phyloP scores from a whole-genome alignment of 306 rosid species.

The Lathyrus aphaca region DNA sequence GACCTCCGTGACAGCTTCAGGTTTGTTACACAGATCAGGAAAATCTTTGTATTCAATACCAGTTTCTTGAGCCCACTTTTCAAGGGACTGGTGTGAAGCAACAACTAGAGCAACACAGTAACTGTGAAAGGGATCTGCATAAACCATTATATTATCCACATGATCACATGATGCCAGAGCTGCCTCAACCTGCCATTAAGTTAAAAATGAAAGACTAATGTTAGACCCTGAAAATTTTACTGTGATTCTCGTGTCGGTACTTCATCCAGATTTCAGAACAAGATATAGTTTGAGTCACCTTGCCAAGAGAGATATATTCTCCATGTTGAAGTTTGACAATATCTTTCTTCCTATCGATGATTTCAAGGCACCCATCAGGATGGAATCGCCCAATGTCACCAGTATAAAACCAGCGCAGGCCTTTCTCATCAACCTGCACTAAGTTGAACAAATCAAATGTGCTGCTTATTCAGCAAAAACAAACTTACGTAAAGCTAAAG shows the following conservation, averaged over 20 bases:
- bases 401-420: slow-evolving; percentile 84
- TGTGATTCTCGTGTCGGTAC: not conserved
- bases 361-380: slow-evolving; percentile 91
- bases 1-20: slow-evolving; percentile 71
- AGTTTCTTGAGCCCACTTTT: slow-evolving; percentile 83
- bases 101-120: slow-evolving; percentile 77
- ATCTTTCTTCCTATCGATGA: slow-evolving; percentile 92
- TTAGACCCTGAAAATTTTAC: slow-evolving; percentile 36
- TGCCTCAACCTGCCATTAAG: slow-evolving; percentile 76
- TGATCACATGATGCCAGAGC: slow-evolving; percentile 61
- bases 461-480: slow-evolving; percentile 28
- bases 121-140: slow-evolving; percentile 83
- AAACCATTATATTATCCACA: slow-evolving; percentile 75
- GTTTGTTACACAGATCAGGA: slow-evolving; percentile 72
- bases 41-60: slow-evolving; percentile 60
- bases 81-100: slow-evolving; percentile 56
- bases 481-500: slow-evolving; percentile 14
- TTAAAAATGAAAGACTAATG: slow-evolving; percentile 18
- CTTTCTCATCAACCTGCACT: slow-evolving; percentile 74
- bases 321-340: slow-evolving; percentile 98
- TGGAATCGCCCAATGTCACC: slow-evolving; percentile 85
- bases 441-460: slow-evolving; percentile 22
- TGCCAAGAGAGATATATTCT: slow-evolving; percentile 90
- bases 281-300: slow-evolving; percentile 53
- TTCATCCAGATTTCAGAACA: slow-evolving; percentile 12